Base-by-base conservation (phyloP, 116 monocot genomes). In the Posidonia oceanica region DNA sequence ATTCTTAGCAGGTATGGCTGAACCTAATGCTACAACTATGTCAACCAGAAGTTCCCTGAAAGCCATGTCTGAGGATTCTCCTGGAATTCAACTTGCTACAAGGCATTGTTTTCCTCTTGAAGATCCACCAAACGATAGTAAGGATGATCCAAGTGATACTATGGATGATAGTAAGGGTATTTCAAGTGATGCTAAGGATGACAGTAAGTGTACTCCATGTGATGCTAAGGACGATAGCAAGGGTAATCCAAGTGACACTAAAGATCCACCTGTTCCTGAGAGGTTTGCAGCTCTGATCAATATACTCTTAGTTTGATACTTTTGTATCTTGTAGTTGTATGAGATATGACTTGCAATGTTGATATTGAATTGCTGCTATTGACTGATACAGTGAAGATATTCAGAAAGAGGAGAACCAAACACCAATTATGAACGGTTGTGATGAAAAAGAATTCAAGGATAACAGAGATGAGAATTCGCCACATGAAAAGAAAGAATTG, bases 81-180 rank as follows among this genome's bases (percentile, higher is more conserved):
- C 90, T 72, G 79, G 83, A 52, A 75, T 86, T 66, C 93, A 93
- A 64, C 84, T 99, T 56, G 98, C 90, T 57, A 78, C 83, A 70
- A 87, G 98, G 64, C 98, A 99, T 75, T 99, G 98, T 73, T 93
- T 90, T 84, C 66, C 82, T 80, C 80, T 99, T 48, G 90, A 90
- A 77, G 84, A 88, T 69, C 93, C 93, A 64, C 90, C 88, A 39
- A 75, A 62, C 74, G 81, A 92, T 77, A 42, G 55, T 14, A 64
- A 63, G 16, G 54, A 14, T 40, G 36, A 63, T 65, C 87, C 87
- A 39, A 76, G 59, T 76, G 80, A 88, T 78, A 61, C 18, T 36
- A 72, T 54, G 21, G 17, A 69, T 16, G 37, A 14, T 48, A 12
- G 48, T 48, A 48, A 48, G 48, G 7, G 48, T 48, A 48, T 10